Base-by-base conservation (phyloP, 2,329 filamentous ascomycete species). In the Paraphoma chrysanthemicola region DNA sequence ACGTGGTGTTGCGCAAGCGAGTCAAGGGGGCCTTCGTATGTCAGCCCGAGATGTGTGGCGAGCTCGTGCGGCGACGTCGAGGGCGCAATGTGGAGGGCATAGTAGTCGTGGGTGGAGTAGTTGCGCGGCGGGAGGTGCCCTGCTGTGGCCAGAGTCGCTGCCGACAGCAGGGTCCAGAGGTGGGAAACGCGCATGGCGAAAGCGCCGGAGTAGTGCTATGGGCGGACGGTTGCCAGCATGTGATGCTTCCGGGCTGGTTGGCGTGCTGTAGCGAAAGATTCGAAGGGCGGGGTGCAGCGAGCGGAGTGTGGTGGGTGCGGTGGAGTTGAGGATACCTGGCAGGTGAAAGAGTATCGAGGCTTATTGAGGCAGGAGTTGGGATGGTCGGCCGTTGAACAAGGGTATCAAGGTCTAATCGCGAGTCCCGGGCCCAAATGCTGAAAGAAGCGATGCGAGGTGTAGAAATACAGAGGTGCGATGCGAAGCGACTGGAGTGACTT, bases 61-160 rank as follows among this genome's bases (percentile, higher is more conserved):
- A 97, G 82, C 41, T 89, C 82, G 23, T 85, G 79, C 14, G 93
- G 92, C 12, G 87, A 83, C 6, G 85, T 82, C 38, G 85, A 81
- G 11, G 85, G 80, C 56, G 90, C 86, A 70, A 99, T 85, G 64
- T 97, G 91, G 45, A 99, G 83, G 62, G 96, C 93, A 76, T 98
- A 97, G 80, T 96, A 98, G 77, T 99, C 94, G 78, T 93, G 87
- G 39, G 85, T 83, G 48, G 90, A 85, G 81, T 96, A 91, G 72
- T 95, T 85, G 67, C 91, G 89, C 60, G 83, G 80, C 48, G 82
- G 80, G 44, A 86, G 75, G 62, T 70, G 71, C 48, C 62, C 65
- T 48, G 69, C 70, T 17, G 72, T 65, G 44, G 69, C 67, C 55
- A 71, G 63, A 54, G 69, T 63, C 28, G 75, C 71, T 43, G 70